Conservation (phyloP, 1,284 basidiomycete species). For the Jaminaea rosea region DNA sequence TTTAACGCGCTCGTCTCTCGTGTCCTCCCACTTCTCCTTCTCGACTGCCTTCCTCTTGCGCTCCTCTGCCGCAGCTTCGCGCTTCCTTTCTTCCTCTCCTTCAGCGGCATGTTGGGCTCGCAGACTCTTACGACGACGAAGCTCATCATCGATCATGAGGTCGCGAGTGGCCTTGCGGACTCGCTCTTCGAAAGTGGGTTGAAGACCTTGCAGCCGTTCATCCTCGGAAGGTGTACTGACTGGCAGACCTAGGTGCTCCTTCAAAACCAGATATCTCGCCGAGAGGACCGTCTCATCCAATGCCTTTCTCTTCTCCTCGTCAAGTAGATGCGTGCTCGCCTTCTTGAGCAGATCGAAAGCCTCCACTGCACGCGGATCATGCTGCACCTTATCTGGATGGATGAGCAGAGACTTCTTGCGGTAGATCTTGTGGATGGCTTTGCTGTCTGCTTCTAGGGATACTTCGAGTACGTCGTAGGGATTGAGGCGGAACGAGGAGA, state of each 20-base stretch:
- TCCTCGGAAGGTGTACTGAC: constrained; percentile 47
- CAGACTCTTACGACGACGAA: constrained; percentile 50
- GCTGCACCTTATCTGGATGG: constrained; percentile 56
- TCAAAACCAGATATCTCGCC: constrained; percentile 47
- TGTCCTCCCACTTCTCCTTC: constrained; percentile 53
- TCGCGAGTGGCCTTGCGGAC: constrained; percentile 52
- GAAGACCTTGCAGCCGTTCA: constrained; percentile 45
- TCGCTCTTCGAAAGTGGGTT: constrained; percentile 49
- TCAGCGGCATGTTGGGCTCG: constrained; percentile 54
- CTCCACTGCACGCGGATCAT: constrained; percentile 51
- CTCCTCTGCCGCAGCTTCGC: constrained; percentile 50
- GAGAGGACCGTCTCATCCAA: constrained; percentile 47
- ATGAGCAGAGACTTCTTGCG: constrained; percentile 55
- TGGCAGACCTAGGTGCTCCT: constrained; percentile 36
- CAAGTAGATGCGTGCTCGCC: constrained; percentile 47
- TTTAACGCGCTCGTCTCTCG: constrained; percentile 35
- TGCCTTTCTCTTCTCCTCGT: constrained; percentile 39
- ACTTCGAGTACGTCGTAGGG: constrained; percentile 55
- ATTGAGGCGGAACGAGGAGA: constrained; percentile 54
- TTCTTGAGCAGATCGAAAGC: constrained; percentile 56
- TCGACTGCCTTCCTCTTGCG: constrained; percentile 49
- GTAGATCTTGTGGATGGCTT: constrained; percentile 53
- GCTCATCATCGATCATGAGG: constrained; percentile 54
- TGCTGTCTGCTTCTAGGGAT: constrained; percentile 50
- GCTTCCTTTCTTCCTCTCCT: constrained; percentile 52